Evolutionary conservation across 2,329 filamentous ascomycete genomes (phyloP), one percentile per base, ranked within the genome.

Genomic region (Colletotrichum sp.): DNA sequence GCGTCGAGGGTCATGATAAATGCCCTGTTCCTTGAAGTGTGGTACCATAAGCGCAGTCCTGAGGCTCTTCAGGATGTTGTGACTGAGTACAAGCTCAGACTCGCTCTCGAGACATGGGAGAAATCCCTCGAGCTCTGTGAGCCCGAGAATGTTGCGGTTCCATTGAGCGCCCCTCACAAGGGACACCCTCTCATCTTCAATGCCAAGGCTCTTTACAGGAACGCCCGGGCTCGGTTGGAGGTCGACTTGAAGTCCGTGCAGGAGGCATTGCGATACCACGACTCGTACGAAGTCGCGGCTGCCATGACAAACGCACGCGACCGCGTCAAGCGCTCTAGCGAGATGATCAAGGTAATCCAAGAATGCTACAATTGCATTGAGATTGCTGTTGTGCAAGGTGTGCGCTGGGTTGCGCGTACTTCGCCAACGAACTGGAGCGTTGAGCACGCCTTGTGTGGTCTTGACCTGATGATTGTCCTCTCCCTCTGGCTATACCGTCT

Each of bases 381-480:
- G 85, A 98, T 97, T 64, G 96, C 96, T 71, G 96, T 97, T 61
- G 88, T 96, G 77, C 96, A 98, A 85, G 97, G 96, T 78, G 96
- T 98, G 79, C 95, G 96, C 80, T 98, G 97, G 96, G 96, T 98
- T 77, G 96, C 96, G n/a, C 94, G 96, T 79, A 98, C 96, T 26
- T 98, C 96, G 62, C 96, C 97, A 26, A 98, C 97, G 62, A 98
- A 98, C 86, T 99, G 97, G 97, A 98, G 96, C 84, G 95, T 98
- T 76, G 97, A 99, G 87, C 96, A 99, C 84, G 96, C 97, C 68
- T 92, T 99, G 74, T 98, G 96, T 82, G 96, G 96, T 77, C 92
- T 99, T 87, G 97, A 99, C 85, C 90, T 98, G 79, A 98, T 99
- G 92, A 97, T 98, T 84, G 97, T 98, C 80, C 93, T 99, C 80